These are phyloP conservation scores for Apocynum venetum DNA, from an alignment of 257 asterid genomes.

Conservation along the genomic window DNA sequence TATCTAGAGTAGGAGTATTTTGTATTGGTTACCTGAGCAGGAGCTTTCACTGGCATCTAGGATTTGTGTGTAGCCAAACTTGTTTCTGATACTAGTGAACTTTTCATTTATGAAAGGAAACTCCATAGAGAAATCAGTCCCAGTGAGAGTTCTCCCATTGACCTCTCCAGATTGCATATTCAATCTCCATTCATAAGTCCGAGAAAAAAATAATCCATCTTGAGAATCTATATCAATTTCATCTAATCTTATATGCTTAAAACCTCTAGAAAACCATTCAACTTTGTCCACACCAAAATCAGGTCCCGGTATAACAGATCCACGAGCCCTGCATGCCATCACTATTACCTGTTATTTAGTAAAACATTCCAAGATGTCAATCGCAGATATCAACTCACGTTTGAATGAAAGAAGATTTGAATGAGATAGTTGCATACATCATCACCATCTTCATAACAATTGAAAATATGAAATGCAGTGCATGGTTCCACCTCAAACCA, in stretches of 20 bases:
- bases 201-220: conserved; percentile 27
- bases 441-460: conserved; percentile 55
- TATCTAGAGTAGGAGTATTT: background rate
- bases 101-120: conserved; percentile 58
- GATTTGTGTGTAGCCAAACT: conserved; percentile 51
- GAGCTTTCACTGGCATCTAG: conserved; percentile 39
- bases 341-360: conserved; percentile 39
- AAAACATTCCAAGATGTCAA: background rate
- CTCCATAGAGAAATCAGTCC: conserved; percentile 48
- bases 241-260: conserved; percentile 18
- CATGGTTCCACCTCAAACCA: conserved; percentile 73
- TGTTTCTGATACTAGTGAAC: conserved; percentile 31
- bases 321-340: conserved; percentile 48
- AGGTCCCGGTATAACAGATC: conserved; percentile 64
- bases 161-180: conserved; percentile 45
- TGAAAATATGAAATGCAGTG: conserved; percentile 56
- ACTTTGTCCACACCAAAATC: conserved; percentile 45
- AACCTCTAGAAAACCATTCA: conserved; percentile 55
- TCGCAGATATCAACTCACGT: background rate
- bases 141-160: conserved; percentile 47
- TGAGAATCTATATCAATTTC: conserved; percentile 19
- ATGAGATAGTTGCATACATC: conserved; percentile 34
- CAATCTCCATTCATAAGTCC: conserved; percentile 64
- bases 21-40: conserved; percentile 33
- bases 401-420: background rate